Conservation (phyloP, 2,329 filamentous ascomycete species). For the Colletotrichum ledebouriae region DNA sequence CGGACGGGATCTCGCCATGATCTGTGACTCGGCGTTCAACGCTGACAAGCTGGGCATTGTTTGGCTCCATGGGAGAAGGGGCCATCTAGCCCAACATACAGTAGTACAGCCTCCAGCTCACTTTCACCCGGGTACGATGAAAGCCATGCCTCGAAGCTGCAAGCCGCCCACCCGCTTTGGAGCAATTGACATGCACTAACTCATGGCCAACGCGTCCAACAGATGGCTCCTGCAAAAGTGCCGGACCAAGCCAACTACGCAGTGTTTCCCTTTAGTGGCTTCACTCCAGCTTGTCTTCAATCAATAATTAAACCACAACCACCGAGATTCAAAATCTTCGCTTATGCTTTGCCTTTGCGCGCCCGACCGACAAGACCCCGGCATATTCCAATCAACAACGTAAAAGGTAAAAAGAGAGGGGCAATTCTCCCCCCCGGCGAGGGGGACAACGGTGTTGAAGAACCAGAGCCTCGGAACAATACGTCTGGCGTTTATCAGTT, state of each 20-base stretch:
- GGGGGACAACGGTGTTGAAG: conserved; percentile 23
- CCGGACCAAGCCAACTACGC: conserved; percentile 21
- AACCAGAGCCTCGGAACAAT: conserved; percentile 40
- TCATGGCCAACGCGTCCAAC: not conserved
- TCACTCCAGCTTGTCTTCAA: not conserved
- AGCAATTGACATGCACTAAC: no score
- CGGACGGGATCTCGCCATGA: not conserved
- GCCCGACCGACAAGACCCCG: conserved; percentile 13
- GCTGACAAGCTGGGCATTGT: conserved; percentile 29
- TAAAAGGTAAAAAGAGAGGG: not conserved
- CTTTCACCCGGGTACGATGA: conserved; percentile 1
- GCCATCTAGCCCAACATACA: not conserved
- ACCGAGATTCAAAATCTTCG: not conserved
- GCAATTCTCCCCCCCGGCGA: not conserved
- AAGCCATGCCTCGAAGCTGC: no score
- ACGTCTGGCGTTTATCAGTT: conserved; percentile 30
- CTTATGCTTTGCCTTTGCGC: not conserved
- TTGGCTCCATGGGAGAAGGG: no score
- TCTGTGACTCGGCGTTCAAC: conserved; percentile 5
- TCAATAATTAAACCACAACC: conserved; percentile 26
- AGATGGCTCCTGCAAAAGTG: conserved; percentile 36
- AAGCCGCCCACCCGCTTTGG: no score
- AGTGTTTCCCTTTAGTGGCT: conserved; percentile 3
- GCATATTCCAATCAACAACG: conserved; percentile 18
- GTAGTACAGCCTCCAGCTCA: conserved; percentile 8